Evolutionary conservation across 1,139 yeast species (phyloP).

Genomic region (Neolecta irregularis): DNA sequence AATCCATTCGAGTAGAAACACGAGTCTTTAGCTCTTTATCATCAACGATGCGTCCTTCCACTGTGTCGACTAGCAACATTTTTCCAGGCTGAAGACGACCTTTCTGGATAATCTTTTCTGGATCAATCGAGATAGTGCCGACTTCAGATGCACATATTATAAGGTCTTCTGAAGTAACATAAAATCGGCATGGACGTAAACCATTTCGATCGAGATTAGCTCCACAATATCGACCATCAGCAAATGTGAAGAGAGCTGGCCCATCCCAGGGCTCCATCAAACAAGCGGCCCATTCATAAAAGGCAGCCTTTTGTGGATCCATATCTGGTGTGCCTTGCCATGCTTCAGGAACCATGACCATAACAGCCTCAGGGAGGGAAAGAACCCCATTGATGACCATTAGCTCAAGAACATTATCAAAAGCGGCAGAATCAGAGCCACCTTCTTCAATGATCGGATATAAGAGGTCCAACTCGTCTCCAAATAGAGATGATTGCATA

Average conservation of each 20-base stretch:
- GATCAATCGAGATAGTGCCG: conserved; percentile 83
- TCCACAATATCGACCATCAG: conserved; percentile 96
- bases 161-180: conserved; percentile 84
- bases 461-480: conserved; percentile 77
- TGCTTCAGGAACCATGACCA: conserved; percentile 95
- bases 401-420: conserved; percentile 86
- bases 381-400: conserved; percentile 82
- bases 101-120: conserved; percentile 68
- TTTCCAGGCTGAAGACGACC: conserved; percentile 95
- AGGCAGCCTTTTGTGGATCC: conserved; percentile 84
- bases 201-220: conserved; percentile 97
- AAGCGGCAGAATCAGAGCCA: conserved; percentile 98
- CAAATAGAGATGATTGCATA: conserved; percentile 73
- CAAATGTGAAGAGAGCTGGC: conserved; percentile 90
- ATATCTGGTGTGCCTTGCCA: conserved; percentile 77
- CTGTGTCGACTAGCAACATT: conserved; percentile 87
- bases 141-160: conserved; percentile 98
- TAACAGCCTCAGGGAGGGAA: conserved; percentile 90
- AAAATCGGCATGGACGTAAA: conserved; percentile 93
- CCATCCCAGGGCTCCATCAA: conserved; percentile 99
- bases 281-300: conserved; percentile 99
- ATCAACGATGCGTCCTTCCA: conserved; percentile 83
- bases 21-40: conserved; percentile 70
- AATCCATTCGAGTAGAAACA: conserved; percentile 77
- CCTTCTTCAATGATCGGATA: conserved; percentile 97